Percentiles rank a stretch among this genome's conserved stretches.
Evolutionary conservation across 345 rosid genomes (phyloP).

Genomic region (Linum tenue): DNA sequence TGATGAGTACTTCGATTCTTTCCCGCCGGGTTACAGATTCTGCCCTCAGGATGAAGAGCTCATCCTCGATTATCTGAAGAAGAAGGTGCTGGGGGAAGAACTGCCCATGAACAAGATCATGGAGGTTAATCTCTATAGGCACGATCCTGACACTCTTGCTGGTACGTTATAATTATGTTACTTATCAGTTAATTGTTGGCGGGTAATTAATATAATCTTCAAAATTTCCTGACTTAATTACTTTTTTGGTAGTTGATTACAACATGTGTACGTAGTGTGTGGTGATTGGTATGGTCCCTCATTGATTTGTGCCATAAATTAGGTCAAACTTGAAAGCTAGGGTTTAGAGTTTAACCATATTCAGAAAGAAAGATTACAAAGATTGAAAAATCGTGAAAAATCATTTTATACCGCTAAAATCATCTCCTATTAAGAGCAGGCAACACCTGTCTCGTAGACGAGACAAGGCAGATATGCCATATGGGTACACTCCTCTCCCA

Average conservation of each 20-base stretch:
- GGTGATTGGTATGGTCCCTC: too few species aligned
- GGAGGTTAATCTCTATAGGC: constrained; percentile 15
- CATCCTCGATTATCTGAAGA: constrained; percentile 12
- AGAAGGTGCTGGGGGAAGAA: neutral
- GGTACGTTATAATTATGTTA: neutral
- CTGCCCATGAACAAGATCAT: constrained; percentile 19
- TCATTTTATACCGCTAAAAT: too few species aligned
- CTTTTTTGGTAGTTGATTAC: neutral
- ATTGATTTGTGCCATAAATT: too few species aligned
- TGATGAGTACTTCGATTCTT: neutral
- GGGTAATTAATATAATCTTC: neutral
- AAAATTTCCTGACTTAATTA: neutral
- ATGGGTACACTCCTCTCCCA: too few species aligned
- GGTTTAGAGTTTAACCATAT: too few species aligned
- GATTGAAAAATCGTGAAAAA: too few species aligned
- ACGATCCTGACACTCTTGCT: constrained; percentile 14
- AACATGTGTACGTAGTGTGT: neutral
- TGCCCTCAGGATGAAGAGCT: constrained; percentile 18
- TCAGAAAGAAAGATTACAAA: too few species aligned
- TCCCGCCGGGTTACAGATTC: constrained; percentile 21
- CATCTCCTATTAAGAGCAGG: too few species aligned
- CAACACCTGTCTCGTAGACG: too few species aligned
- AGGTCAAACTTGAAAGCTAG: too few species aligned
- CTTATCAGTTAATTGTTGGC: too few species aligned
- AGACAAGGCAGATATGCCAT: too few species aligned